Evolutionary conservation across 345 rosid genomes (phyloP), one percentile per base, ranked within the genome.

Genomic region (Rhizophora apiculata): DNA sequence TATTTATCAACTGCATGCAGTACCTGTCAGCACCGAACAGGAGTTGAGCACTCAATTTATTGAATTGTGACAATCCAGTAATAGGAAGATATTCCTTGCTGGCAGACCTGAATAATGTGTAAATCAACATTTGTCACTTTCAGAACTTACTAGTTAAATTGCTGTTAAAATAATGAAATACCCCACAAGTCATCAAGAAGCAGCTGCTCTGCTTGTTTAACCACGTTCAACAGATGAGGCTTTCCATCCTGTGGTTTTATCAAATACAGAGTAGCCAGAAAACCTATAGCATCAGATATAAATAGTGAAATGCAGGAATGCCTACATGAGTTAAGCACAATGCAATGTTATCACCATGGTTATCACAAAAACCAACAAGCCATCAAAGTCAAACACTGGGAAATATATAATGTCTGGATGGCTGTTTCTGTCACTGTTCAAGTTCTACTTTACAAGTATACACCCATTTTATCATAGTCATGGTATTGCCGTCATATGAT

Each of bases 51-150:
- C 97, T 92, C 82, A 89, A 59, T 85, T 88, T 86, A 77, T 92
- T 92, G 78, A 92, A 92, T 63, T 86, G 92, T 69, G 79, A 85
- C 85, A 92, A 78, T 72, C 97, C 97, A 72, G 81, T 82, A 73
- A 92, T 92, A 13, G 96, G 96, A 78, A 89, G 91, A 80, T 92
- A 89, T 76, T 92, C 97, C 84, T 92, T 92, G 24, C 83, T 74
- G 13, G 90, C 77, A 1, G 90, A 75, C 80, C 97, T 89, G 68
- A 55, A 69, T 16, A 71, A n/a, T 5, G 15, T 13, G n/a, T 29
- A 36, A 8, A 31, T 6, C 30, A 54, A 20, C 22, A 8, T 51
- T 65, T 29, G 34, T 13, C 4, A 19, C 27, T 48, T 43, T 8
- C 56, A 32, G 46, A 37, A 54, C 21, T 52, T 22, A 13, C 37